Evolutionary conservation across 768 basidiomycete species (phyloP).

Genomic region (Mrakia gelida): DNA sequence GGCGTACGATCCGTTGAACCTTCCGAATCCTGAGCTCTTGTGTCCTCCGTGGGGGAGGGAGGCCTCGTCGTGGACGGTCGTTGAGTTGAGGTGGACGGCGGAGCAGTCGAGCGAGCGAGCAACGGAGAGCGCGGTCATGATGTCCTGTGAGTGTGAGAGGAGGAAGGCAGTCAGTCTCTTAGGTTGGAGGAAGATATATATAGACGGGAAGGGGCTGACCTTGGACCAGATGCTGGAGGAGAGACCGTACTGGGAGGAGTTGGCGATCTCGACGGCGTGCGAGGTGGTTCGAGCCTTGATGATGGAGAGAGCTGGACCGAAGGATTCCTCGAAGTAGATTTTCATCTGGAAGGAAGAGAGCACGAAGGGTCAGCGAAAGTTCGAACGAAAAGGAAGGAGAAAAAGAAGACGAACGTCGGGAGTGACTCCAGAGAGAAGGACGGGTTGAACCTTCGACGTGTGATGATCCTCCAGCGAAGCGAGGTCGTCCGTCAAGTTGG

Average conservation of each 20-base stretch:
- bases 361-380: not conserved
- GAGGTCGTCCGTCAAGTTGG: not conserved
- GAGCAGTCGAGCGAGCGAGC: conserved; percentile 18
- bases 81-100: conserved; percentile 29
- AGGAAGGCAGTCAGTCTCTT: not conserved
- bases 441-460: not conserved
- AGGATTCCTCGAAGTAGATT: conserved; percentile 50
- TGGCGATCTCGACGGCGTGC: conserved; percentile 58
- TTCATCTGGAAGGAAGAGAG: conserved; percentile 8
- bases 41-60: conserved; percentile 31
- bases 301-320: conserved; percentile 56
- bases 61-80: conserved; percentile 25
- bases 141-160: conserved; percentile 4
- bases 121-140: conserved; percentile 5
- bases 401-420: conserved; percentile 6
- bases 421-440: not conserved
- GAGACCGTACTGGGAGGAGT: conserved; percentile 55
- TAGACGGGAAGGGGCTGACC: conserved; percentile 25
- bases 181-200: not conserved
- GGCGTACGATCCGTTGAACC: conserved; percentile 24
- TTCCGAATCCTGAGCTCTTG: conserved; percentile 27
- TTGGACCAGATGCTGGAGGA: conserved; percentile 55
- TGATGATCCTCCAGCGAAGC: not conserved
- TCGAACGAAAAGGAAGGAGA: not conserved
- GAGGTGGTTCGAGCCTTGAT: conserved; percentile 42